Percentiles rank a stretch among this genome's conserved stretches.
phyloP scores from a whole-genome alignment of 1,284 basidiomycete species.

The Dichomitus squalens region DNA sequence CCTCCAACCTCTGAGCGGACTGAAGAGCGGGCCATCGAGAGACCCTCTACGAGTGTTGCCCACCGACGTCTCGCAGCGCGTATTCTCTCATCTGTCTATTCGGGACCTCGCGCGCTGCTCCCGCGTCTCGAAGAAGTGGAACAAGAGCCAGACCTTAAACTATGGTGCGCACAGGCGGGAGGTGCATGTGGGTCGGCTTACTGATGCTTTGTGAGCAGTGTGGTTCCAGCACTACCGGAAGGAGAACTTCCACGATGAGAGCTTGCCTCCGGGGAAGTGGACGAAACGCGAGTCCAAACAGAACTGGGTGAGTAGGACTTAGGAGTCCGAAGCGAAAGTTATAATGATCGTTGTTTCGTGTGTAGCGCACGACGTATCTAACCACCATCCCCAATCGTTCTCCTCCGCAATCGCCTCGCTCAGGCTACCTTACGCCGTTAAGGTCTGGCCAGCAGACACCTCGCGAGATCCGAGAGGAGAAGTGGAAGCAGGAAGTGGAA shows the following conservation, averaged over 20 bases:
- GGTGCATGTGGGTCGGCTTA: not conserved
- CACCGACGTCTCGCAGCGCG: constrained; percentile 77
- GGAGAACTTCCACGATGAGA: constrained; percentile 78
- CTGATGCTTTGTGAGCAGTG: constrained; percentile 47
- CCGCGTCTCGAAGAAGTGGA: constrained; percentile 84
- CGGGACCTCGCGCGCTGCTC: constrained; percentile 75
- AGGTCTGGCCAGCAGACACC: constrained; percentile 77
- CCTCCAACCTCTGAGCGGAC: constrained; percentile 37
- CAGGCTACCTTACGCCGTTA: constrained; percentile 49
- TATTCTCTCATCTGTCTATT: constrained; percentile 71
- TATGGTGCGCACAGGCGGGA: constrained; percentile 60
- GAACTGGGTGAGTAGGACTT: constrained; percentile 63
- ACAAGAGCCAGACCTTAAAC: constrained; percentile 84
- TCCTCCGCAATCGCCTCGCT: constrained; percentile 42
- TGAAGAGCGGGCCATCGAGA: constrained; percentile 28
- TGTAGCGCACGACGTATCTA: constrained; percentile 59
- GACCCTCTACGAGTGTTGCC: constrained; percentile 77
- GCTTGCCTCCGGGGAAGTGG: constrained; percentile 80
- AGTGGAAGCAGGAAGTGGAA: constrained; percentile 65
- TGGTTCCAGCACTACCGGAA: constrained; percentile 89
- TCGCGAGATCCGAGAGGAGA: constrained; percentile 72
- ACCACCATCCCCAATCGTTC: constrained; percentile 49
- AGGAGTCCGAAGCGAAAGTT: not conserved
- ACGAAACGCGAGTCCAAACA: constrained; percentile 85
- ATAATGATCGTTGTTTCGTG: not conserved